phyloP scores from a whole-genome alignment of 1,284 basidiomycete species.

The Rhodotorula glutinis region DNA sequence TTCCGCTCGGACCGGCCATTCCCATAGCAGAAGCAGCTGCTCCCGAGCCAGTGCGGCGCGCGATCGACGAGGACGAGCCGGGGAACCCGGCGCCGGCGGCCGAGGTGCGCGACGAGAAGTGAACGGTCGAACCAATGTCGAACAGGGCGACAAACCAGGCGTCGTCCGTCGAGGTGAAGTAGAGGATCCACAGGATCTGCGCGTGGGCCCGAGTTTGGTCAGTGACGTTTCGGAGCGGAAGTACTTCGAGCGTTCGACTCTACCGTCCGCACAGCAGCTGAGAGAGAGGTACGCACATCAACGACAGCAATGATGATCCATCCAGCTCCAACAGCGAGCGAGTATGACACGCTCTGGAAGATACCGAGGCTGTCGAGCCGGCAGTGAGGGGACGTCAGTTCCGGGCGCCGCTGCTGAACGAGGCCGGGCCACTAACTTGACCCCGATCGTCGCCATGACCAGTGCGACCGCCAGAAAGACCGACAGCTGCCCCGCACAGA shows the following conservation, averaged over 20 bases:
- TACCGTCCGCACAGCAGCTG: background rate
- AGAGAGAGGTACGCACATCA: slow-evolving; percentile 48
- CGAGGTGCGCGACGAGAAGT: slow-evolving; percentile 46
- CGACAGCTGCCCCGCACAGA: slow-evolving; percentile 69
- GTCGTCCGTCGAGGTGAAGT: slow-evolving; percentile 93
- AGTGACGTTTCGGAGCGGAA: no score
- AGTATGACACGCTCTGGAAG: slow-evolving; percentile 50
- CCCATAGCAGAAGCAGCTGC: slow-evolving; percentile 16
- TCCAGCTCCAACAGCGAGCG: slow-evolving; percentile 75
- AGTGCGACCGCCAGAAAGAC: slow-evolving; percentile 80
- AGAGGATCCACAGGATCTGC: slow-evolving; percentile 89
- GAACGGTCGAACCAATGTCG: slow-evolving; percentile 66
- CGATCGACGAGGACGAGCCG: slow-evolving; percentile 2
- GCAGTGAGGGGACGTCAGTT: slow-evolving; percentile 58
- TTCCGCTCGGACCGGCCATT: slow-evolving; percentile 21
- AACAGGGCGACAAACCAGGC: slow-evolving; percentile 76
- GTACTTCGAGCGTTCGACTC: background rate
- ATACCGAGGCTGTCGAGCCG: slow-evolving; percentile 50
- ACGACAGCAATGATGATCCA: slow-evolving; percentile 90
- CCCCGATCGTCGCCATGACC: slow-evolving; percentile 79
- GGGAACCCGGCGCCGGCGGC: slow-evolving; percentile 14
- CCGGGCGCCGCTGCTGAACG: background rate
- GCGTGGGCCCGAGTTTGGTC: no score
- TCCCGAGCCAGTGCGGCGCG: background rate
- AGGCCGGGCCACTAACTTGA: slow-evolving; percentile 52